A percentile compares a stretch with the other conserved stretches of the same genome.
phyloP scores from a whole-genome alignment of 495 filamentous ascomycete species.

The Tetracladium marchalianum region DNA sequence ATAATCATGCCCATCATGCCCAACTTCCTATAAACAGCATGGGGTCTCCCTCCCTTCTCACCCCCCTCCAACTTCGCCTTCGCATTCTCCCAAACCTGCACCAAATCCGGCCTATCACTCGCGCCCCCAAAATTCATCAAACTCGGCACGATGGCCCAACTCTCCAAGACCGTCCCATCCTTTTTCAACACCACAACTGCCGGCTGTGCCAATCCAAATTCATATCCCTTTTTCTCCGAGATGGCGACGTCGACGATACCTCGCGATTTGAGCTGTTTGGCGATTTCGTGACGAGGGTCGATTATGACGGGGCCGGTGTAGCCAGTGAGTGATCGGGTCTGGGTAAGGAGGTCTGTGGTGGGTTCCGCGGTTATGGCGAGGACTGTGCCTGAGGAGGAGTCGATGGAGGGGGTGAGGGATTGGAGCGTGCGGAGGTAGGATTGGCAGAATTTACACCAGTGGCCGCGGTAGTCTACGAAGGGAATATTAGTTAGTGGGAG shows the following conservation, averaged over 20 bases:
- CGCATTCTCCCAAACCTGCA: conserved; percentile 17
- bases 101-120: conserved; percentile 15
- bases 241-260: conserved; percentile 15
- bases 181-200: conserved; percentile 11
- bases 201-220: conserved; percentile 18
- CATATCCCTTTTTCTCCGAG: conserved; percentile 17
- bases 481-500: neutral
- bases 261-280: conserved; percentile 2
- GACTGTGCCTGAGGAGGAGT: conserved; percentile 4
- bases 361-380: conserved; percentile 17
- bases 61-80: conserved; percentile 10
- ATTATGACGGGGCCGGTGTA: conserved; percentile 11
- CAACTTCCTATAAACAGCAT: conserved; percentile 3
- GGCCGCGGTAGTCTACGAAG: neutral
- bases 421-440: conserved; percentile 15
- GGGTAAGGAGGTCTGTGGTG: neutral
- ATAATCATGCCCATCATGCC: neutral
- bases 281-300: conserved; percentile 10
- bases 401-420: conserved; percentile 7
- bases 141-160: conserved; percentile 17
- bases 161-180: conserved; percentile 6
- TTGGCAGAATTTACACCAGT: conserved; percentile 9
- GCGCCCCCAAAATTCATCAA: conserved; percentile 14
- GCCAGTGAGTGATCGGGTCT: conserved; percentile 7
- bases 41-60: conserved; percentile 7